Conservation (phyloP, 805 yeast genomes). For the Candida chauliodis region DNA sequence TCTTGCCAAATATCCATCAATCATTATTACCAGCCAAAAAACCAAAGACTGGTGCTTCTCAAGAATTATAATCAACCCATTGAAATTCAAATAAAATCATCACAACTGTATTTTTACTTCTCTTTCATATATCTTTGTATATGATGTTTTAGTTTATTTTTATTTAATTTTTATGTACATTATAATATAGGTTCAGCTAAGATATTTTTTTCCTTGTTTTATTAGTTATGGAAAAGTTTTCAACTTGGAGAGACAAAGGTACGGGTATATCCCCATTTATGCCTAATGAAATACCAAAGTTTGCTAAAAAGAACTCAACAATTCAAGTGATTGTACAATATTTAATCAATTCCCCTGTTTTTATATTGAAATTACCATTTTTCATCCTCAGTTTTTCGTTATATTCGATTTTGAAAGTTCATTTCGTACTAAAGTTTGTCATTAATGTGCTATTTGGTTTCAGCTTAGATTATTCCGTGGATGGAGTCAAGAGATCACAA, state of each 20-base stretch:
- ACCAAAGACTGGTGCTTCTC: constrained; percentile 55
- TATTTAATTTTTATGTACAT: constrained; percentile 7
- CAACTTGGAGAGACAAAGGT: constrained; percentile 82
- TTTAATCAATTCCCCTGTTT: constrained; percentile 6
- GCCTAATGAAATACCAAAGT: constrained; percentile 35
- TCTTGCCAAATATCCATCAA: constrained; percentile 94
- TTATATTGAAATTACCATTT: constrained; percentile 30
- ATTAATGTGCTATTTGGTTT: constrained; percentile 31
- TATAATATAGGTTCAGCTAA: too few relatives aligned
- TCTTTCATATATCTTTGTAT: neutral
- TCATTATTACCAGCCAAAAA: constrained; percentile 83
- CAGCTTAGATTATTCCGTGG: constrained; percentile 37
- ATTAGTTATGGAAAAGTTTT: constrained; percentile 71
- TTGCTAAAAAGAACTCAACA: constrained; percentile 3
- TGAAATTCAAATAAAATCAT: too few relatives aligned
- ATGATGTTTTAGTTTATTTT: constrained; percentile 7
- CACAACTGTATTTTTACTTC: constrained; percentile 1
- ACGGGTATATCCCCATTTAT: constrained; percentile 92
- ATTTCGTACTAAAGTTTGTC: constrained; percentile 17
- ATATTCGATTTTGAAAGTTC: constrained; percentile 16
- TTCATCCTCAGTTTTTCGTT: constrained; percentile 15
- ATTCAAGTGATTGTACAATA: neutral
- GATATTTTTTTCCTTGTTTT: neutral
- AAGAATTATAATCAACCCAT: constrained; percentile 47
- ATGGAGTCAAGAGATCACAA: constrained; percentile 48